Base-by-base conservation (phyloP, 148 eudicot species). In the Chenopodium suecicum region DNA sequence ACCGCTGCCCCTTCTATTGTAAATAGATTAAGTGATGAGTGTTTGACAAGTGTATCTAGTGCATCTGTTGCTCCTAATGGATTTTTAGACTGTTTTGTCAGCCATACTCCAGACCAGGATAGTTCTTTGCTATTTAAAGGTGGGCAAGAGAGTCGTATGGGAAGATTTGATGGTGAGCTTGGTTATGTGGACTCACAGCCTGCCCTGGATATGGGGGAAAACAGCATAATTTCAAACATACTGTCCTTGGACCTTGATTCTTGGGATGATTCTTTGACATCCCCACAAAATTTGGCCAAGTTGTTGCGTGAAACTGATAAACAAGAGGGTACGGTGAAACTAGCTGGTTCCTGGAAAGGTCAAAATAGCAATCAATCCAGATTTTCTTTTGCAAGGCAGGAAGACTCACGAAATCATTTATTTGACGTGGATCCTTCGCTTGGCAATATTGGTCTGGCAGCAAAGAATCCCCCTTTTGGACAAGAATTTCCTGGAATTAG, bases 381-480 rank as follows among this genome's bases (percentile, higher is more conserved):
- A 84, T 97, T 96, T 86, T 94, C 98, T 52, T 97, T 97, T 91
- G 99, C 98, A 34, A 94, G 99, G 83, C 92, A 94, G 83, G 97
- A 91, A 27, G 93, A 93, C 69, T 64, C 83, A 50, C 82, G 74
- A 62, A 85, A 84, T 81, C 84, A 83, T 74, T 68, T 86, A 25
- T 77, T 82, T 70, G 85, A 85, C 78, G 65, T 46, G 62, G 90
- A 80, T 73, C 83, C 90, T 70, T 84, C 91, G 83, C 76, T 86
- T 17, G 76, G 86, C 81, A 85, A 84, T 82, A 47, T 22, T 81
- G 89, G 86, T 32, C 84, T 84, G 69, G 72, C 81, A 73, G 54
- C 48, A 73, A 80, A 80, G 67, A 84, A 86, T 86, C 83, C 66
- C 79, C 74, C 88, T 58, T 75, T 82, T 76, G 84, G 87, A 58